Base-by-base conservation (phyloP, 768 basidiomycete species). In the Boletus tylopilopsis region DNA sequence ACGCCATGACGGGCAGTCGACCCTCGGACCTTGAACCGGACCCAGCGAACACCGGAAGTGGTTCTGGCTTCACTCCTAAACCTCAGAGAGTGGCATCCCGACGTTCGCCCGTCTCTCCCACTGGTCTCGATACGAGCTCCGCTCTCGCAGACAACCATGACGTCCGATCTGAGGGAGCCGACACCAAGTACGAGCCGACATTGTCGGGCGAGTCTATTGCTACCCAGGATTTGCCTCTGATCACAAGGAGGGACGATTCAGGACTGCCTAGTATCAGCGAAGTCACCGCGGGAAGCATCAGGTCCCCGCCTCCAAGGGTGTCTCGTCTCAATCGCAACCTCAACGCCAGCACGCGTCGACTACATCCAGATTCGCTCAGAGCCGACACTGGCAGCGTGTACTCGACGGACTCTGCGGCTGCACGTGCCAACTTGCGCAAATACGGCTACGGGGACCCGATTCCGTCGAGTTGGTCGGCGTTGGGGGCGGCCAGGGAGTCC, bases 1-100 rank as follows among this genome's bases (percentile, higher is more conserved):
- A 75, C 55, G 68, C 74, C 2, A 75, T 81, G 42, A 73, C 76
- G 34, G 68, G 74, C n/a, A 73, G 63, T 53, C 55, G 77, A 23
- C 55, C 69, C n/a, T 30, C 50, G 18, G 63, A 49, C 18, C 8
- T 23, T 35, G 51, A 43, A 21, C 21, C 37, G 10, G 27, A 25
- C n/a, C 19, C 9, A 24, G 19, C 8, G 12, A 45, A 47, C 27
- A 2, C 15, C 5, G 47, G 42, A 8, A 27, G 30, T 29, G 55
- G 57, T 19, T 63, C 62, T 12, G 46, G 45, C 25, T 60, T 63
- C 37, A 63, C 62, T 0, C 60, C 51, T 34, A 54, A 54, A 38
- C 63, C 63, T 22, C 53, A 51, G 21, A 53, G 63, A 15, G 33
- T 40, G 18, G 32, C 40, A 2, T 54, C 58, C 8, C 57, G 60